Evolutionary conservation across 225 moss, liverwort and hornwort species (phyloP).

Genomic region (Sphagnum tenellum): DNA sequence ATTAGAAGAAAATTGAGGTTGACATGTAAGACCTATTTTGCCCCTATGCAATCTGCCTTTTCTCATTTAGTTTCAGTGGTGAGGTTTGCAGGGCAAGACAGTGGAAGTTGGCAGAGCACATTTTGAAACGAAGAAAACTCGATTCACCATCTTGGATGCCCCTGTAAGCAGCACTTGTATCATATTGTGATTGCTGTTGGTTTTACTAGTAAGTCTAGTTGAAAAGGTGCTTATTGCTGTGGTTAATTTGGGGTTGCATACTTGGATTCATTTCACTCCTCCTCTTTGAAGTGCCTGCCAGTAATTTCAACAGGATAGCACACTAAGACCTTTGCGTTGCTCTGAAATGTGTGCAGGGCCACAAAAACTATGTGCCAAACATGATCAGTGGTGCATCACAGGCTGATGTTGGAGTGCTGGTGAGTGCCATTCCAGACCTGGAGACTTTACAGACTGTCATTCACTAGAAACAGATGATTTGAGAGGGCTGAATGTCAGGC

Average conservation of each 20-base stretch:
- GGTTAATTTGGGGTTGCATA: not conserved
- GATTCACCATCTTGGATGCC: slow-evolving; percentile 59
- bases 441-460: no score
- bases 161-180: slow-evolving; percentile 17
- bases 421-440: slow-evolving; percentile 7
- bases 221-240: not conserved
- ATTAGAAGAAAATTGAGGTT: no score
- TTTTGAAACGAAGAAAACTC: slow-evolving; percentile 46
- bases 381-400: slow-evolving; percentile 62
- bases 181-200: not conserved
- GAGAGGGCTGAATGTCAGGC: no score
- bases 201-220: not conserved
- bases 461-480: no score
- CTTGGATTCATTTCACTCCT: no score
- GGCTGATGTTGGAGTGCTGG: slow-evolving; percentile 55
- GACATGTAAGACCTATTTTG: not conserved
- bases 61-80: no score
- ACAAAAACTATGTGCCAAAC: slow-evolving; percentile 59
- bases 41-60: not conserved
- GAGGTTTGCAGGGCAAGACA: slow-evolving; percentile 34
- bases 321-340: not conserved
- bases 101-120: slow-evolving; percentile 54
- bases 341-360: slow-evolving; percentile 22
- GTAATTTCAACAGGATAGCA: not conserved
- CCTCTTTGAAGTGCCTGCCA: not conserved